Evolutionary conservation across 2,329 filamentous ascomycete genomes (phyloP), one percentile per base, ranked within the genome.

Genomic region (Rhinocladiella similis): DNA sequence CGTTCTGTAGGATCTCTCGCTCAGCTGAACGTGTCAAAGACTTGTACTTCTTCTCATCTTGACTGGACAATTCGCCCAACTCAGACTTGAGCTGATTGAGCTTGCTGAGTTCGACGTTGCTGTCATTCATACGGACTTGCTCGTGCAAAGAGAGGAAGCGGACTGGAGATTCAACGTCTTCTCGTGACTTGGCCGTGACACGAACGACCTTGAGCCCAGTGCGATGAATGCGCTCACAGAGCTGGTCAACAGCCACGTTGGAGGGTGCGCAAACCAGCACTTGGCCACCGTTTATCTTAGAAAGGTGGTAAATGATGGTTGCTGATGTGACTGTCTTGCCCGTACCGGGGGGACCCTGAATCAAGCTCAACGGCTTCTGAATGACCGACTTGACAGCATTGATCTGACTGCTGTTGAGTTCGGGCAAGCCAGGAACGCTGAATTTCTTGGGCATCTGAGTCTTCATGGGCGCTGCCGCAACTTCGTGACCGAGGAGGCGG

Each of bases 1-100:
- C 94, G 65, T 96, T 97, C 69, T 83, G 90, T 50, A 99, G 80
- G 59, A 99, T 97, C 72, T 99, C 94, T 54, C 92, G 88, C 75
- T 99, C 94, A 7, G 94, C 94, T 56, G 89, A 87, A 66, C 95
- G 89, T 58, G 92, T 97, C 49, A 99, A 83, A 70, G 96, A 90
- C 77, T 97, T 97, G 80, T 94, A 94, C 69, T 96, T 96, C 82
- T 99, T 99, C 76, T 99, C 94, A 69, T 99, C 94, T 72, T 95
- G 89, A 67, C 90, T 96, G 3, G 91, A 94, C 60, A 99, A 74
- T 75, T 97, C 94, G 57, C 93, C 92, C 46, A 93, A 80, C 67
- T 97, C 92, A 54, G 82, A 87, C 81, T 99, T 99, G 56, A 99
- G 84, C 73, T 95, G 90, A 50, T 91, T 91, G 53, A 97, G 84